Conservation (phyloP, 176 grass and related monocot genomes). For the Paspalum vaginatum region DNA sequence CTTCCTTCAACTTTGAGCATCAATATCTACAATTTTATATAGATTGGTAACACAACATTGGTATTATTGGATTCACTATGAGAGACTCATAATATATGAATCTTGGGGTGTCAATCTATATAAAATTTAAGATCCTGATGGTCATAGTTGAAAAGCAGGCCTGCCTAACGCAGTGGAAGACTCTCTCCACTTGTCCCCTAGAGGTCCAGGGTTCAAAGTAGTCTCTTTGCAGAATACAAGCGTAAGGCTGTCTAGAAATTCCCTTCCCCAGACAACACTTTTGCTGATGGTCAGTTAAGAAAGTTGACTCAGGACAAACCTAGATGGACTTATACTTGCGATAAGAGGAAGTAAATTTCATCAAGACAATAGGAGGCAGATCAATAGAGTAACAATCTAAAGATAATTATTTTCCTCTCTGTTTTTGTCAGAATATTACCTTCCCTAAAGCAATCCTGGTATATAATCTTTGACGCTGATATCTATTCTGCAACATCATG, state of each 20-base stretch:
- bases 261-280: no score
- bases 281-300: no score
- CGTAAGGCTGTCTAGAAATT: no score
- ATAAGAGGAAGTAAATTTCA: neutral
- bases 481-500: constrained; percentile 99
- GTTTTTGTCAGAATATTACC: constrained; percentile 55
- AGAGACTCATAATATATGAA: neutral
- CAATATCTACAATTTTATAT: neutral
- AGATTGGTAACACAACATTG: neutral
- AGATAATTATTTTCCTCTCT: neutral
- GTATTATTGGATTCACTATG: neutral
- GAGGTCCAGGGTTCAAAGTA: no score
- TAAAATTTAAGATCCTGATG: neutral
- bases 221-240: no score
- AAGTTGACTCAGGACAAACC: neutral
- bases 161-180: no score
- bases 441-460: constrained; percentile 98
- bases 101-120: neutral
- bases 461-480: constrained; percentile 98
- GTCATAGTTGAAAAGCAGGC: neutral
- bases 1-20: neutral
- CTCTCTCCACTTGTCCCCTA: no score
- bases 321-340: neutral
- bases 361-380: neutral
- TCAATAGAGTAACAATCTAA: neutral